Conservation (phyloP, 192 early-diverging fungal species). For the Coemansia pectinata region DNA sequence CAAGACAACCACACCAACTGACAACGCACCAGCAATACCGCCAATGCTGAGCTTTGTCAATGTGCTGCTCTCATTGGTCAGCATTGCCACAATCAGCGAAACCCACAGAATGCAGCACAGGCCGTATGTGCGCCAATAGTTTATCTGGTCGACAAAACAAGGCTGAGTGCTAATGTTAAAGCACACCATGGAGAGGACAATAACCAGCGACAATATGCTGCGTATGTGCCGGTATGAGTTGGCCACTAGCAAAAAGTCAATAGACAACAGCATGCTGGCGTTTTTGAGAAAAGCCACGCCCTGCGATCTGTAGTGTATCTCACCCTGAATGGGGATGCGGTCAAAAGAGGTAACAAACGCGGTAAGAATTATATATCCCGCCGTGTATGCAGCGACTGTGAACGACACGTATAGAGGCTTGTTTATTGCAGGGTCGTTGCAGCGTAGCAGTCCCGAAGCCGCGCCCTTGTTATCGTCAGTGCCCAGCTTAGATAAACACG, state of each 20-base stretch:
- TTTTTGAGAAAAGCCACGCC: slow-evolving; percentile 76
- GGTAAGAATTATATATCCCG: slow-evolving; percentile 67
- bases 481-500: slow-evolving; percentile 54
- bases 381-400: slow-evolving; percentile 62
- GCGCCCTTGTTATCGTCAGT: slow-evolving; percentile 30
- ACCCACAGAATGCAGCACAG: slow-evolving; percentile 72
- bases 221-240: slow-evolving; percentile 61
- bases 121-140: slow-evolving; percentile 67
- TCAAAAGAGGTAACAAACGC: slow-evolving; percentile 74
- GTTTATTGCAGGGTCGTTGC: slow-evolving; percentile 54
- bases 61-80: slow-evolving; percentile 57
- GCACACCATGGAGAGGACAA: slow-evolving; percentile 69
- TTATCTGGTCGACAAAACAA: slow-evolving; percentile 75
- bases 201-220: slow-evolving; percentile 67
- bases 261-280: slow-evolving; percentile 67
- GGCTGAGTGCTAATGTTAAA: slow-evolving; percentile 72
- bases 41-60: slow-evolving; percentile 39
- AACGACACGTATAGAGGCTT: slow-evolving; percentile 62
- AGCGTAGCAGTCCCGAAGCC: slow-evolving; percentile 49
- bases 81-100: slow-evolving; percentile 63
- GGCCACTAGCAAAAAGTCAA: slow-evolving; percentile 67
- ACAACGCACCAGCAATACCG: slow-evolving; percentile 50
- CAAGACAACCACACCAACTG: slow-evolving; percentile 60
- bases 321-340: slow-evolving; percentile 64
- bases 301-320: slow-evolving; percentile 73